Conservation (phyloP, 208 protist genomes). For the Crithidia sp. region DNA sequence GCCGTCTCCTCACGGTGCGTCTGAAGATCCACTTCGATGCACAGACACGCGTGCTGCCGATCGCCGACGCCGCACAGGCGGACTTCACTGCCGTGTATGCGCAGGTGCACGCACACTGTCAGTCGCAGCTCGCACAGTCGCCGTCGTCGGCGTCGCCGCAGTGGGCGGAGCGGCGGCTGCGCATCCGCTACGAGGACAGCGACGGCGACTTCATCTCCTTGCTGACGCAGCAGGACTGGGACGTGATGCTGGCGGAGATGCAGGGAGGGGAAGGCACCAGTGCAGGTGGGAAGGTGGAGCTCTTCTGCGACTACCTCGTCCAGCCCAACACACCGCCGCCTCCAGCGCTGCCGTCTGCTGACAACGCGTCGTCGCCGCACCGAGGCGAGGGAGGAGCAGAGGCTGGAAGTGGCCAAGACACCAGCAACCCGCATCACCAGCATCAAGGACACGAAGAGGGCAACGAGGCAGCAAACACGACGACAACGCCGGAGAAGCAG, state of each 20-base stretch:
- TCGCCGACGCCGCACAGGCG: conserved; percentile 42
- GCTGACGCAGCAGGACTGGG: conserved; percentile 77
- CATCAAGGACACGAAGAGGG: too few species aligned
- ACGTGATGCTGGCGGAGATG: conserved; percentile 62
- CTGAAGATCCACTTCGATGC: conserved; percentile 85
- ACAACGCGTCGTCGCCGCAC: background rate
- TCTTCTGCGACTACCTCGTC: conserved; percentile 73
- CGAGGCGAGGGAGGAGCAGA: background rate
- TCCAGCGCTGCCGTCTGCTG: background rate
- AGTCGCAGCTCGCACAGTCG: conserved; percentile 34
- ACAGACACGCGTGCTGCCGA: conserved; percentile 61
- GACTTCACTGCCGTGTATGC: conserved; percentile 63
- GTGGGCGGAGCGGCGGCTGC: conserved; percentile 44
- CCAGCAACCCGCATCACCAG: too few species aligned
- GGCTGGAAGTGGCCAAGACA: background rate
- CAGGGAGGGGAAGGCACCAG: conserved; percentile 19
- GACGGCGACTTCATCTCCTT: conserved; percentile 88
- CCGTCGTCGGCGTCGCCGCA: conserved; percentile 3
- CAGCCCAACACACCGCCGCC: conserved; percentile 27
- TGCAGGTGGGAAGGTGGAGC: conserved; percentile 45
- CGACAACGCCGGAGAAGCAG: conserved; percentile 19
- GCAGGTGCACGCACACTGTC: conserved; percentile 61
- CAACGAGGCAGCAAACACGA: background rate
- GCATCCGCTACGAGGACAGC: conserved; percentile 78
- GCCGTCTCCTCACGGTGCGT: conserved; percentile 41